phyloP scores from a whole-genome alignment of 306 rosid species.

The Alnus glutinosa region DNA sequence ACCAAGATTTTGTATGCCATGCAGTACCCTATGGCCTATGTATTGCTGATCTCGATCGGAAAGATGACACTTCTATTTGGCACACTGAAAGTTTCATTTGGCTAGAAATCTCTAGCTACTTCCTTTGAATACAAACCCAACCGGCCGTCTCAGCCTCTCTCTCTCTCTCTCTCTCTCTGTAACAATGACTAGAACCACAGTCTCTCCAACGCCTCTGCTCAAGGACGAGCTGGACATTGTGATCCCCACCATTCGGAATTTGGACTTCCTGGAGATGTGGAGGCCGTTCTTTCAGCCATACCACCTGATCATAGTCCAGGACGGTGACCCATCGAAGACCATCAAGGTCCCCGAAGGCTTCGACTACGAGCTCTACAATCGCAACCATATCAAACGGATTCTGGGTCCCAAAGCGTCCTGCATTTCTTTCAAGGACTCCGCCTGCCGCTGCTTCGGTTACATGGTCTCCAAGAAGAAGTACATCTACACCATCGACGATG shows the following conservation, averaged over 20 bases:
- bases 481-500: constrained; percentile 84
- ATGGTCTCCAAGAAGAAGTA: constrained; percentile 79
- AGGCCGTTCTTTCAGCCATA: constrained; percentile 66
- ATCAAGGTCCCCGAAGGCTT: constrained; percentile 74
- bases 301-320: constrained; percentile 85
- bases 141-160: not conserved
- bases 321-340: constrained; percentile 68
- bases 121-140: constrained; percentile 15
- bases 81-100: too few relatives aligned
- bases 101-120: too few relatives aligned
- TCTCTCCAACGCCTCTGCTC: constrained; percentile 45
- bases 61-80: too few relatives aligned
- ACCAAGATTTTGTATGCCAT: too few relatives aligned
- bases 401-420: constrained; percentile 66
- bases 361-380: constrained; percentile 68
- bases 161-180: constrained; percentile 2
- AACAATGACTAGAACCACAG: constrained; percentile 36
- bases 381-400: constrained; percentile 57
- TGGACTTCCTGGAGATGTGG: constrained; percentile 80
- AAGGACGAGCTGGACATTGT: constrained; percentile 80
- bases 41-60: too few relatives aligned
- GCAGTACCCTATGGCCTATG: too few relatives aligned
- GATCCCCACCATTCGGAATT: constrained; percentile 79
- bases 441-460: constrained; percentile 80
- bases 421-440: constrained; percentile 88